phyloP scores from a whole-genome alignment of 306 rosid species.

The Cucurbita argyrosperma region DNA sequence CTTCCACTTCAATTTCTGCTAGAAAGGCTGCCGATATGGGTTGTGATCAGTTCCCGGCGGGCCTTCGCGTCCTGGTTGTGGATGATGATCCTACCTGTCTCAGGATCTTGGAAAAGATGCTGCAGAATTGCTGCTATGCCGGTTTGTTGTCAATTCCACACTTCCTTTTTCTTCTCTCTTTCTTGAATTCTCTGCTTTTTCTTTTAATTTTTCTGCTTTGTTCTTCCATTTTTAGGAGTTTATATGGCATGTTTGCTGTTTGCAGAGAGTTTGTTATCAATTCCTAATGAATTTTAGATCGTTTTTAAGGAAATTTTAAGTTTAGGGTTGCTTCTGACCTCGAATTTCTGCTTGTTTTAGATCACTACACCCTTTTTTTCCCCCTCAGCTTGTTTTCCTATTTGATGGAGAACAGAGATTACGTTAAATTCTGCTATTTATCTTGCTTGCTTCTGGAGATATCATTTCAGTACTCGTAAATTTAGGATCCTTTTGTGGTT shows the following conservation, averaged over 20 bases:
- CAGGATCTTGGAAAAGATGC: conserved; percentile 93
- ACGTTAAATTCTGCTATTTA: background rate
- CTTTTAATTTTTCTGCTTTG: too few species aligned
- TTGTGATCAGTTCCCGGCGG: conserved; percentile 81
- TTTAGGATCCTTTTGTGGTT: background rate
- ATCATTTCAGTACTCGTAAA: background rate
- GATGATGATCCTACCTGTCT: conserved; percentile 97
- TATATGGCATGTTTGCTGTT: background rate
- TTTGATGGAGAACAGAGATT: background rate
- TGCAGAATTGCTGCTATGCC: conserved; percentile 61
- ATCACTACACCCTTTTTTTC: background rate
- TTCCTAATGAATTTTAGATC: background rate
- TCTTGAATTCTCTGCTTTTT: background rate
- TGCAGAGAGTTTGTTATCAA: too few species aligned
- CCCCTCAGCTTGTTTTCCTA: background rate
- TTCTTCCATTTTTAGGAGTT: background rate
- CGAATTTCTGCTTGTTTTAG: background rate
- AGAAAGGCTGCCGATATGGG: conserved; percentile 45
- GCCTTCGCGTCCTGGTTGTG: conserved; percentile 77
- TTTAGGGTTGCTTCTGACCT: background rate
- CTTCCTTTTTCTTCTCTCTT: background rate
- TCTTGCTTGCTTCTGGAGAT: background rate
- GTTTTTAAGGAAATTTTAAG: background rate
- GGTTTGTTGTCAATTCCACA: conserved; percentile 24
- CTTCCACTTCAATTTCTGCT: conserved; percentile 27